Evolutionary conservation across 495 filamentous ascomycete species (phyloP).

Genomic region (Pyrenula massariospora): DNA sequence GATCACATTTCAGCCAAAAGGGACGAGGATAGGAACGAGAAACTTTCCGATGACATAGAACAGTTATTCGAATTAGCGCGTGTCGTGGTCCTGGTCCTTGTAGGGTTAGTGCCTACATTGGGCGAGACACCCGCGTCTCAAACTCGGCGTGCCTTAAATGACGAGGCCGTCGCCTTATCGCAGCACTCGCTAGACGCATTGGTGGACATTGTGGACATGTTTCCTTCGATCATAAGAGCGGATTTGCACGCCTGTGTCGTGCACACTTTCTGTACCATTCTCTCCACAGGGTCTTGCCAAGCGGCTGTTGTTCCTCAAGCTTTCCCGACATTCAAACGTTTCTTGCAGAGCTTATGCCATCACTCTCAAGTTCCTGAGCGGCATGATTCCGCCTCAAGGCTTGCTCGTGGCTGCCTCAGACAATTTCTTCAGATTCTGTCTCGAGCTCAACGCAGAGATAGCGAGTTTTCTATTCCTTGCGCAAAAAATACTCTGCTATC

Average conservation of each 20-base stretch:
- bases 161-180: conserved; percentile 76
- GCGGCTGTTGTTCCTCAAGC: conserved; percentile 79
- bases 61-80: conserved; percentile 94
- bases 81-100: conserved; percentile 87
- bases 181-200: conserved; percentile 71
- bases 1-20: conserved; percentile 80
- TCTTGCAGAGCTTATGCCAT: conserved; percentile 44
- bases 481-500: conserved; percentile 89
- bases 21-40: conserved; percentile 51
- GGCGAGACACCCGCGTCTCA: conserved; percentile 47
- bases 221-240: conserved; percentile 90
- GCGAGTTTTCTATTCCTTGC: conserved; percentile 66
- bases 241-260: conserved; percentile 95
- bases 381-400: neutral
- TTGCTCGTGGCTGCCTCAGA: conserved; percentile 54
- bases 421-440: conserved; percentile 72
- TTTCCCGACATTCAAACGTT: conserved; percentile 83
- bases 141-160: conserved; percentile 47
- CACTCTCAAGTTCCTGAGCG: conserved; percentile 36
- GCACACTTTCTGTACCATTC: conserved; percentile 89
- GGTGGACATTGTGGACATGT: conserved; percentile 87
- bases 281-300: conserved; percentile 79
- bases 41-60: conserved; percentile 91
- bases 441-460: conserved; percentile 73
- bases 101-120: conserved; percentile 76